These are phyloP conservation scores for Sphagnum contortum DNA, from an alignment of 225 moss, liverwort and hornwort species.

Conservation along the genomic window DNA sequence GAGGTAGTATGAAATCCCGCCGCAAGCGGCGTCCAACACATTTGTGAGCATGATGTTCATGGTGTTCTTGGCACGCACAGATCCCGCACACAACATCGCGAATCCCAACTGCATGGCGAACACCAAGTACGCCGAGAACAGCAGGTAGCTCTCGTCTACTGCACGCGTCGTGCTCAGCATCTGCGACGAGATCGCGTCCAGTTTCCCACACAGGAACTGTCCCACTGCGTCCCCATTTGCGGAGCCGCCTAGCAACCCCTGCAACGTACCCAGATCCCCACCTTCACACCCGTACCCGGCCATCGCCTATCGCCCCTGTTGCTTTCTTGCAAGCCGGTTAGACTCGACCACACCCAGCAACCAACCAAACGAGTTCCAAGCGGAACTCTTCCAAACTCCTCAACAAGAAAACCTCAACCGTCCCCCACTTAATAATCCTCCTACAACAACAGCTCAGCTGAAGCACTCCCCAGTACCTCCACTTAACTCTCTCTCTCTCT, in stretches of 20 bases:
- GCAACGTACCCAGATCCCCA: conserved; percentile 28
- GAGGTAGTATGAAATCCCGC: conserved; percentile 76
- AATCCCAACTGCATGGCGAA: conserved; percentile 92
- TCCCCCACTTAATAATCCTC: no score
- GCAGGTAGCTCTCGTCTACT: conserved; percentile 47
- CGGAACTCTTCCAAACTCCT: no score
- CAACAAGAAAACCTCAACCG: no score
- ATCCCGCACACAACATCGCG: conserved; percentile 91
- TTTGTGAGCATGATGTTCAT: conserved; percentile 96
- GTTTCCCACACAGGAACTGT: conserved; percentile 41
- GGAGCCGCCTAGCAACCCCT: conserved; percentile 23
- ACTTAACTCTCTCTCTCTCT: no score
- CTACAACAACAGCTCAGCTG: no score
- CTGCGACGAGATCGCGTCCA: conserved; percentile 18
- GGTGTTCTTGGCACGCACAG: conserved; percentile 82
- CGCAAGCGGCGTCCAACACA: conserved; percentile 73
- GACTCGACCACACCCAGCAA: no score
- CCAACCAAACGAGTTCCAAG: no score
- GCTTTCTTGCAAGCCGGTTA: no score
- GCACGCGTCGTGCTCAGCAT: conserved; percentile 23
- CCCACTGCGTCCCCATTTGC: conserved; percentile 20
- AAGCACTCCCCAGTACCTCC: no score
- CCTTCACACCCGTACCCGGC: conserved; percentile 19
- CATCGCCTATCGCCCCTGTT: background rate
- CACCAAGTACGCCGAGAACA: conserved; percentile 80